These are phyloP conservation scores for Suillus lakei DNA, from an alignment of 768 basidiomycete genomes.

Conservation along the genomic window DNA sequence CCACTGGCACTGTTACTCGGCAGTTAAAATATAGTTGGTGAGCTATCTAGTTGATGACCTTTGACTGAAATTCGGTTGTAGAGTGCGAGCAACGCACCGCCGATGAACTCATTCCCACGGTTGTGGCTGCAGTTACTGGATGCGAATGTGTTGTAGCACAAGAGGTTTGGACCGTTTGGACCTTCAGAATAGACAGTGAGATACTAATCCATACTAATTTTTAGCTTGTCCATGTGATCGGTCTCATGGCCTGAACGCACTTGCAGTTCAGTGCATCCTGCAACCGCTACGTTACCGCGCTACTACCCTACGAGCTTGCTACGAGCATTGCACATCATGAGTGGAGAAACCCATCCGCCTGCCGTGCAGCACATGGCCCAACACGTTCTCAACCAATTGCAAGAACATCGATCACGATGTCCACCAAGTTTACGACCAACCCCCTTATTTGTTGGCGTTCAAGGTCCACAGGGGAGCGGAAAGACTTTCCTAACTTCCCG, in stretches of 20 bases:
- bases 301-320: background rate
- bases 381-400: constrained; percentile 45
- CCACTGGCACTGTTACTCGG: background rate
- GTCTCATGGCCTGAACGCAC: constrained; percentile 8
- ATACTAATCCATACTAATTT: background rate
- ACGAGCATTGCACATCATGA: constrained; percentile 4
- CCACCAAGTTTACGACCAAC: constrained; percentile 14
- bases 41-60: constrained; percentile 14
- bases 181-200: background rate
- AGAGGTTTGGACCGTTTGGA: background rate
- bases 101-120: background rate
- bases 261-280: background rate
- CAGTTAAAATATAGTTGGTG: background rate
- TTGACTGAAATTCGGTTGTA: background rate
- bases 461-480: constrained; percentile 94
- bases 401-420: constrained; percentile 31
- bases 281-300: background rate
- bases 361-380: constrained; percentile 42
- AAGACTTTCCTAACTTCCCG: constrained; percentile 81
- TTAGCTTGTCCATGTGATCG: constrained; percentile 5
- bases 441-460: constrained; percentile 85
- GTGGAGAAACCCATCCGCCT: constrained; percentile 24
- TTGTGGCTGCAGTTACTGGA: background rate
- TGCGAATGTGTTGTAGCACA: background rate
- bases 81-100: background rate